Percentiles rank a stretch among this genome's conserved stretches.
Evolutionary conservation across 768 basidiomycete species (phyloP).

Genomic region (Fomitopsis serialis): DNA sequence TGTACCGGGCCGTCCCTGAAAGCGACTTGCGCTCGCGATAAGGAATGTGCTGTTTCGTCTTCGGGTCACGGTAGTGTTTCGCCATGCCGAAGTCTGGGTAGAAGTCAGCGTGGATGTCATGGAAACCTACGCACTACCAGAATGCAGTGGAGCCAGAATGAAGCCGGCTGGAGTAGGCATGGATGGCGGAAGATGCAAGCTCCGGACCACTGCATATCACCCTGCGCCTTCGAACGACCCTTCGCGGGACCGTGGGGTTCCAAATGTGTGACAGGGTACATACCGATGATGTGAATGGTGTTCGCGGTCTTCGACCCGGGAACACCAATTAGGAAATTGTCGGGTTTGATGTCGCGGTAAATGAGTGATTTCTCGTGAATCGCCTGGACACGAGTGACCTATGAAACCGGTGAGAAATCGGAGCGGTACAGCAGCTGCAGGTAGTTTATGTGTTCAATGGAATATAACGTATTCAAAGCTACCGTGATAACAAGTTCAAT

Average conservation of each 20-base stretch:
- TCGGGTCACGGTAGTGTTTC: conserved; percentile 98
- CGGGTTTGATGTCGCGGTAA: conserved; percentile 98
- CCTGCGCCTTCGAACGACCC: too few species aligned
- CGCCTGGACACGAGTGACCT: conserved; percentile 95
- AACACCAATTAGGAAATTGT: conserved; percentile 97
- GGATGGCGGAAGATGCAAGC: not conserved
- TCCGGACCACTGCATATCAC: not conserved
- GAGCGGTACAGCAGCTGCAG: too few species aligned
- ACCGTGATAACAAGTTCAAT: too few species aligned
- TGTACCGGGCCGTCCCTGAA: conserved; percentile 96
- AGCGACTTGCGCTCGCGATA: conserved; percentile 97
- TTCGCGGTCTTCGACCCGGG: conserved; percentile 89
- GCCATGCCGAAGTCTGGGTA: conserved; percentile 95
- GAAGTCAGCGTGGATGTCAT: not conserved
- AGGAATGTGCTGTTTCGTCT: conserved; percentile 97
- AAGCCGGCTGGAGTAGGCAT: not conserved
- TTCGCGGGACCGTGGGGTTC: too few species aligned
- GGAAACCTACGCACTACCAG: not conserved
- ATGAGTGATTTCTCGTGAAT: conserved; percentile 99
- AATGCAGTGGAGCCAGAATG: not conserved
- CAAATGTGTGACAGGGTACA: conserved; percentile 22
- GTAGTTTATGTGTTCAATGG: too few species aligned
- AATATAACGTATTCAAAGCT: too few species aligned
- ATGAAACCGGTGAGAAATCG: too few species aligned
- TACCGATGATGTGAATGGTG: conserved; percentile 81